These are phyloP conservation scores for Pholiota conissans DNA, from an alignment of 768 basidiomycete species.

Conservation along the genomic window DNA sequence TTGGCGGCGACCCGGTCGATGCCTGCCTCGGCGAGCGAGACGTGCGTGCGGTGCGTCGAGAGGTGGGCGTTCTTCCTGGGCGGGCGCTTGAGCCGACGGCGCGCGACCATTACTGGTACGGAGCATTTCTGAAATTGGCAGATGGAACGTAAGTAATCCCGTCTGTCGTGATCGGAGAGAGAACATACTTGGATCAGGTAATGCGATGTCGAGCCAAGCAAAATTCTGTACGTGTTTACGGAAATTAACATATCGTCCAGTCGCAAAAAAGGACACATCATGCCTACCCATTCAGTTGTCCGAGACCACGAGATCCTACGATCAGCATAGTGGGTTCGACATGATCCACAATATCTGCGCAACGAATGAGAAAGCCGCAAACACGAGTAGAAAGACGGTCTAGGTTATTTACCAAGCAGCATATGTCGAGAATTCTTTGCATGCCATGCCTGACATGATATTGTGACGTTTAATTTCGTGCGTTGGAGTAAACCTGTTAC, in stretches of 20 bases:
- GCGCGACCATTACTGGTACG: conserved; percentile 96
- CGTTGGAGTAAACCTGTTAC: conserved; percentile 88
- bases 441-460: conserved; percentile 94
- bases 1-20: conserved; percentile 87
- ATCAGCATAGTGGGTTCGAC: conserved; percentile 89
- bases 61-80: conserved; percentile 80
- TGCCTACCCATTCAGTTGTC: conserved; percentile 82
- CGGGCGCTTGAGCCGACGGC: conserved; percentile 86
- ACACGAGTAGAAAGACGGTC: background rate
- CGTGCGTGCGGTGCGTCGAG: conserved; percentile 76
- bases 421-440: conserved; percentile 94
- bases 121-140: conserved; percentile 68
- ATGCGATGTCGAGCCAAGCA: conserved; percentile 93
- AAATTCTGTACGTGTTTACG: conserved; percentile 52
- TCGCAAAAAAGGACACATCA: background rate
- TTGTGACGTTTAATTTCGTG: conserved; percentile 82
- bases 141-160: background rate
- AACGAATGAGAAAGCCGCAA: background rate
- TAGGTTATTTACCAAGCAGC: conserved; percentile 59
- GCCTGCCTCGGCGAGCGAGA: conserved; percentile 83
- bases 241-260: conserved; percentile 4
- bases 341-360: conserved; percentile 79
- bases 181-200: conserved; percentile 78
- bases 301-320: conserved; percentile 90
- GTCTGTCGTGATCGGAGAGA: background rate